Evolutionary conservation across 139 green algal genomes (phyloP).

Genomic region (Zygnema circumcarinatum): DNA sequence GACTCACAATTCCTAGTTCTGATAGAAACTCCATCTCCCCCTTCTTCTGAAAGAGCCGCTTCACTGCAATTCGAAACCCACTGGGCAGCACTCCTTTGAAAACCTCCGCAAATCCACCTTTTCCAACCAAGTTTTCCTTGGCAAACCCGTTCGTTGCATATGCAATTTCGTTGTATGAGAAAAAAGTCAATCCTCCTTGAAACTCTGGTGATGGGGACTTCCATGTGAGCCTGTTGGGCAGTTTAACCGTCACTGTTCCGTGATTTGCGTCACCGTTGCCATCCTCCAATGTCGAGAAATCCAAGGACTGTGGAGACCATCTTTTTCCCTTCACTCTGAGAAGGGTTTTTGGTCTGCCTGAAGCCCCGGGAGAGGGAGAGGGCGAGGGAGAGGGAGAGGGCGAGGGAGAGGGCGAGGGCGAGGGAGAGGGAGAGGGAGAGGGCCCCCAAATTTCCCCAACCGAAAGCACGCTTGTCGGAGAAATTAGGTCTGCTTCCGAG

Average conservation of each 20-base stretch:
- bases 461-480: neutral
- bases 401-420: neutral
- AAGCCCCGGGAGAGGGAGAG: neutral
- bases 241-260: neutral
- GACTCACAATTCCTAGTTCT: conserved; percentile 54
- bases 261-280: neutral
- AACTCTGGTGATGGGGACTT: neutral
- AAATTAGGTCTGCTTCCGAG: neutral
- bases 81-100: conserved; percentile 46
- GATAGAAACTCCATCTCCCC: conserved; percentile 49
- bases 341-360: too few relatives aligned
- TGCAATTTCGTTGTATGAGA: conserved; percentile 32
- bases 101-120: conserved; percentile 44
- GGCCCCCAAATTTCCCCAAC: too few relatives aligned
- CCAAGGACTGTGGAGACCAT: too few relatives aligned
- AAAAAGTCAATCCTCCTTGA: neutral
- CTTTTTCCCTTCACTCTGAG: too few relatives aligned
- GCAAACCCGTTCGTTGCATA: conserved; percentile 45
- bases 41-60: neutral
- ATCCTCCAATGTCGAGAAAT: too few relatives aligned
- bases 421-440: neutral
- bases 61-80: conserved; percentile 32
- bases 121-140: conserved; percentile 31
- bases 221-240: neutral
- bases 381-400: neutral